phyloP scores from a whole-genome alignment of 2,329 filamentous ascomycete genomes.

The Neurospora crassa region DNA sequence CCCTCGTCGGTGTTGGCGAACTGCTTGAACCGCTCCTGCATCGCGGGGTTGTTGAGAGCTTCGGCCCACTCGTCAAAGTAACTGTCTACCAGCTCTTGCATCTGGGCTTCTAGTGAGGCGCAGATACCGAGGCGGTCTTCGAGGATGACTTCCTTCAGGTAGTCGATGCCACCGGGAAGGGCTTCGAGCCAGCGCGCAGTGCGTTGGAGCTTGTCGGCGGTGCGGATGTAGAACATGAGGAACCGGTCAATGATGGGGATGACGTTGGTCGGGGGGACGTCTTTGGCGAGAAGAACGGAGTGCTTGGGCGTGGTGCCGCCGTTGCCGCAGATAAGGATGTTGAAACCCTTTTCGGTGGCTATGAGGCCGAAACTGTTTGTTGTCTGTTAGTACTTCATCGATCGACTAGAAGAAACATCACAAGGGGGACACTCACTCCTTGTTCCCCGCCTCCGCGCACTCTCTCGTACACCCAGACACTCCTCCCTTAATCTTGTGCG shows the following conservation, averaged over 20 bases:
- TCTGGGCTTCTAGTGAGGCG: constrained; percentile 75
- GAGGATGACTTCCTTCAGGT: constrained; percentile 72
- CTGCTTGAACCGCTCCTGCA: constrained; percentile 63
- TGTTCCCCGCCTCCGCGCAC: constrained; percentile 86
- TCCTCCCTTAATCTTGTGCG: constrained; percentile 86
- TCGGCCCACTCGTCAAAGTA: constrained; percentile 94
- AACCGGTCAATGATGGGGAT: constrained; percentile 81
- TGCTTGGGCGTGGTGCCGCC: constrained; percentile 79
- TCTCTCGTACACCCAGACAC: constrained; percentile 88
- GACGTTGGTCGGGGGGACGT: constrained; percentile 74
- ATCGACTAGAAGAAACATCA: neutral
- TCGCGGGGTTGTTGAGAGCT: constrained; percentile 59
- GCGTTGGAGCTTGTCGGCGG: constrained; percentile 80
- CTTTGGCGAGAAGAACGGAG: constrained; percentile 73
- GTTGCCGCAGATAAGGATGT: constrained; percentile 84
- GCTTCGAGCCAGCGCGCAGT: constrained; percentile 83
- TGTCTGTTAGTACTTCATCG: neutral
- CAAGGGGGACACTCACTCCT: constrained; percentile 52
- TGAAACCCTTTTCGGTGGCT: constrained; percentile 86
- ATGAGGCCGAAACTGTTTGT: constrained; percentile 68
- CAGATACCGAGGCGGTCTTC: constrained; percentile 81
- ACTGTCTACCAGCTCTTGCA: constrained; percentile 72
- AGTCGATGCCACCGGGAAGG: constrained; percentile 73
- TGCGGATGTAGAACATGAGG: constrained; percentile 88
- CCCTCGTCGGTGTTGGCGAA: constrained; percentile 76